A percentile compares a stretch with the other conserved stretches of the same genome.
Conservation (phyloP, 768 basidiomycete genomes). For the Exsudoporus frostii region DNA sequence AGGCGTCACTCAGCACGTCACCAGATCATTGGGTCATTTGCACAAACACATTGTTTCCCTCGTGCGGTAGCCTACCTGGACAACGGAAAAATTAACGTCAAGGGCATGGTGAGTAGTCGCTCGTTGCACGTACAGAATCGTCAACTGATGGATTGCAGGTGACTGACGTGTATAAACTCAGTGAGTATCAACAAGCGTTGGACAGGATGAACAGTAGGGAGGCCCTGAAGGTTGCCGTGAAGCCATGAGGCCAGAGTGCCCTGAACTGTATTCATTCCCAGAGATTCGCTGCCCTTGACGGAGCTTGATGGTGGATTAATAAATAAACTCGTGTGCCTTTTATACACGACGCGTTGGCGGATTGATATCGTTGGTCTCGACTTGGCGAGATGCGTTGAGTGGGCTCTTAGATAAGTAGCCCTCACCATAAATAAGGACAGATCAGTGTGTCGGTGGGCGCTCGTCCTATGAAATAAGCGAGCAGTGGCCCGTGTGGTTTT, state of each 20-base stretch:
- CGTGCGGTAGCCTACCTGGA: constrained; percentile 84
- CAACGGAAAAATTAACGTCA: constrained; percentile 72
- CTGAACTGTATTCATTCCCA: background rate
- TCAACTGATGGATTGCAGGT: constrained; percentile 8
- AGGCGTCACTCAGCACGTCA: background rate
- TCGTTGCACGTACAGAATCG: background rate
- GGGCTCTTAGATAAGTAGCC: background rate
- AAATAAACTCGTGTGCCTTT: background rate
- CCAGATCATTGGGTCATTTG: constrained; percentile 83
- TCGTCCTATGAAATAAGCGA: background rate
- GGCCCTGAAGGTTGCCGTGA: constrained; percentile 55
- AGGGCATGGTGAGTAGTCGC: constrained; percentile 55
- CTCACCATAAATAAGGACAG: background rate
- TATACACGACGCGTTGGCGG: background rate
- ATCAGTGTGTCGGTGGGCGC: too few species aligned
- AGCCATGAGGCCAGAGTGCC: constrained; percentile 34
- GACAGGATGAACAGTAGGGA: constrained; percentile 66
- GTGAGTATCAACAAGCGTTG: constrained; percentile 63
- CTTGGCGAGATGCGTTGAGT: background rate
- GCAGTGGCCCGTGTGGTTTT: constrained; percentile 8
- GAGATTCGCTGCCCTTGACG: background rate
- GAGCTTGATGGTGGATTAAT: background rate
- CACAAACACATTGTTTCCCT: constrained; percentile 83
- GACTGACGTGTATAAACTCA: constrained; percentile 58
- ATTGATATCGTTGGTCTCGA: background rate